phyloP scores from a whole-genome alignment of 495 filamentous ascomycete species.

The Daldinia bambusicola region DNA sequence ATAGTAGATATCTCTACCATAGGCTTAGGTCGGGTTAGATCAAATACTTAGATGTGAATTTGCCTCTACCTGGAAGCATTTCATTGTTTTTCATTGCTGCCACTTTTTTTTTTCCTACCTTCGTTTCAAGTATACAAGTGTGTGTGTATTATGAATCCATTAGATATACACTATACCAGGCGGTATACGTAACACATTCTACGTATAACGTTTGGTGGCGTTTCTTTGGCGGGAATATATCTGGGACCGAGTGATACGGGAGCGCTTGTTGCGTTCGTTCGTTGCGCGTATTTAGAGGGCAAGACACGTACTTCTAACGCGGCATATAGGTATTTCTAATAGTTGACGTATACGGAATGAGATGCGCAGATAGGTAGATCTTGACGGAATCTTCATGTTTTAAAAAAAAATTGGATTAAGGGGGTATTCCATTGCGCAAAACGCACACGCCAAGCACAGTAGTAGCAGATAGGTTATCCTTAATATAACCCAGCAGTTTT shows the following conservation, averaged over 20 bases:
- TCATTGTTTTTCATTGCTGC: neutral
- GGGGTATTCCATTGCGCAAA: conserved; percentile 3
- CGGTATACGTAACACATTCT: neutral
- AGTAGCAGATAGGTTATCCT: neutral
- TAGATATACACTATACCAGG: neutral
- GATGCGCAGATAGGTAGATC: no score
- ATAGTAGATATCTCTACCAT: no score
- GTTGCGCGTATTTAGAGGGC: no score
- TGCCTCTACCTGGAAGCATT: neutral
- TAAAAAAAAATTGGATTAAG: neutral
- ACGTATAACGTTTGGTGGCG: no score
- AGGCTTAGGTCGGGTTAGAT: no score
- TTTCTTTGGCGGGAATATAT: neutral
- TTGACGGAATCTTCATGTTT: no score
- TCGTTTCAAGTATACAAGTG: no score
- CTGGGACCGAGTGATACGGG: neutral
- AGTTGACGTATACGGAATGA: no score
- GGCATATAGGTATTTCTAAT: neutral
- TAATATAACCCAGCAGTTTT: neutral
- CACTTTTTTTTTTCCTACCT: no score
- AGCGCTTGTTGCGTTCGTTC: neutral
- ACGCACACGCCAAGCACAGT: neutral
- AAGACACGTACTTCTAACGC: neutral
- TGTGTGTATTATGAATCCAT: neutral
- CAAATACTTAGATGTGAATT: neutral